Base-by-base conservation (phyloP, 768 basidiomycete genomes). In the Artomyces pyxidatus region DNA sequence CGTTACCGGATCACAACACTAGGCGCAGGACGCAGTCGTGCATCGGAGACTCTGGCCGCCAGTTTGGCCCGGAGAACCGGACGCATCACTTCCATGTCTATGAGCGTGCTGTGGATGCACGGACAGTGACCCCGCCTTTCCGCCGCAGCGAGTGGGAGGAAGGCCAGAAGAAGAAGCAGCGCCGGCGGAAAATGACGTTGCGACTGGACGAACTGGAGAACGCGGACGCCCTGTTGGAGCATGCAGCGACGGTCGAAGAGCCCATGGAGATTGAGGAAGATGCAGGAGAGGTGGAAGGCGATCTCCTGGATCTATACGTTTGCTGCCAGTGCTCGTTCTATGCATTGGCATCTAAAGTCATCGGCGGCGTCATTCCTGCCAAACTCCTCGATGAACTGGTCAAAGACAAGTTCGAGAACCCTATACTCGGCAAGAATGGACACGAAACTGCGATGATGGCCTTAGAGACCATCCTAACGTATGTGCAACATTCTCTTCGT, bases 41-140 rank as follows among this genome's bases (percentile, higher is more conserved):
- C 59, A 61, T 81, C 17, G 75, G 68, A 3, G 71, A 74, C 25
- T 69, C 59, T 6, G 73, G 73, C n/a, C 70, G 75, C 38, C 63
- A 71, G 0, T 73, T 72, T 48, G 75, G 56, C 41, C 67, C 52
- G 45, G 52, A 58, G 25, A 86, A 88, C 64, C 68, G 75, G 59
- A 85, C 86, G 0, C 89, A 92, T 58, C 89, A 92, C 60, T 90
- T 86, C 58, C 89, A 92, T 62, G 74, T 71, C 47, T 90, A 89
- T 56, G 71, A 72, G 44, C 76, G 71, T 52, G 84, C 85, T 2
- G 74, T 89, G 26, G 83, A 88, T 59, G 73, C 83, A n/a, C 68
- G 72, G 40, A 77, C 76, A 54, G 74, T 91, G 19, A 78, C 75
- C 12, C 80, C 82, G 10, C 80, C 85, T 9, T 73, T 72, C 53